These are phyloP conservation scores for Suhomyces vadensis DNA, from an alignment of 805 yeast species.

Conservation along the genomic window DNA sequence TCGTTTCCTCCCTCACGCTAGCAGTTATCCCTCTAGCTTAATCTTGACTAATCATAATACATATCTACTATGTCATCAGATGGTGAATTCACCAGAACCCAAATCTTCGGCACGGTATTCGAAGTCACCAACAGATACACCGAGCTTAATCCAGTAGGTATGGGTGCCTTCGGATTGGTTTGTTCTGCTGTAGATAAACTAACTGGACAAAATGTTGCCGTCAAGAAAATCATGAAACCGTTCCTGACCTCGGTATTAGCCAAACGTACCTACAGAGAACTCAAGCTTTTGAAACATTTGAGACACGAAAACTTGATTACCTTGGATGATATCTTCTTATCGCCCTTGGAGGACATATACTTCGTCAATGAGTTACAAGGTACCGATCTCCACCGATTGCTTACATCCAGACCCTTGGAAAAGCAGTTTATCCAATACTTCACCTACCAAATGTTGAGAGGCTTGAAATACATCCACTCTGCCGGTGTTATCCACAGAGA, in stretches of 20 bases:
- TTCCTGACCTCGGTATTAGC: constrained; percentile 93
- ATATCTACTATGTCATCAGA: constrained; percentile 36
- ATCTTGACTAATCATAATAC: not conserved
- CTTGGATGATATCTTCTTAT: constrained; percentile 87
- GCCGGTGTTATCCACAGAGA: constrained; percentile 93
- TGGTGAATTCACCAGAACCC: constrained; percentile 66
- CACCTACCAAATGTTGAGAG: constrained; percentile 89
- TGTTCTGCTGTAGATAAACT: constrained; percentile 93
- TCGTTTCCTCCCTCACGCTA: not conserved
- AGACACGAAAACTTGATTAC: constrained; percentile 94
- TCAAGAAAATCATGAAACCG: constrained; percentile 97
- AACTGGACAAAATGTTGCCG: constrained; percentile 92
- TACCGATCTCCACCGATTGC: constrained; percentile 87
- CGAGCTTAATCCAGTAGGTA: constrained; percentile 95
- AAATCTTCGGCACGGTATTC: constrained; percentile 92
- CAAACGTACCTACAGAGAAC: constrained; percentile 93
- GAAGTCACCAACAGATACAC: constrained; percentile 89
- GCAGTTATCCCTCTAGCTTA: not conserved
- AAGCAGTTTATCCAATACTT: constrained; percentile 96
- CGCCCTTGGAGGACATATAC: constrained; percentile 93
- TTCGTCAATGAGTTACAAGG: constrained; percentile 97
- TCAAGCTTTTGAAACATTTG: constrained; percentile 87
- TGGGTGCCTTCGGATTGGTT: constrained; percentile 99
- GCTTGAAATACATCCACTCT: constrained; percentile 85
- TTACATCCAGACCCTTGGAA: constrained; percentile 91